A percentile compares a stretch with the other conserved stretches of the same genome.
Conservation (phyloP, 805 yeast species). For the Tanozyma kutaoensis region DNA sequence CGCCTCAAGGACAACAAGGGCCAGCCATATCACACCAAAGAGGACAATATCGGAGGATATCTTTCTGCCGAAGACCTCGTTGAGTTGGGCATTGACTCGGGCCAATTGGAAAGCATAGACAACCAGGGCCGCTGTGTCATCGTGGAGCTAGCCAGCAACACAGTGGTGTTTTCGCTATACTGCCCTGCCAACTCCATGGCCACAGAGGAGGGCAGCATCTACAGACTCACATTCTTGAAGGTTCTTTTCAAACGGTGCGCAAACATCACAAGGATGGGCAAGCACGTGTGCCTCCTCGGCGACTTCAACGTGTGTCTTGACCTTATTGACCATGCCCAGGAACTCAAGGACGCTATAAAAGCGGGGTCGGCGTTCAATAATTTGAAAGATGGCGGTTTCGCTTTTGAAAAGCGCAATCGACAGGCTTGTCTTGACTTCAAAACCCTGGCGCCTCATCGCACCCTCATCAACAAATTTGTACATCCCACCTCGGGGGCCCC, state of each 20-base stretch:
- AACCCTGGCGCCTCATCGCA: conserved; percentile 14
- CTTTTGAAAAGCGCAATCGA: conserved; percentile 13
- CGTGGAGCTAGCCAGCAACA: conserved; percentile 51
- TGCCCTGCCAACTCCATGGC: conserved; percentile 86
- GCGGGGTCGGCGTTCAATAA: conserved; percentile 10
- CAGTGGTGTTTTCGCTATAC: conserved; percentile 55
- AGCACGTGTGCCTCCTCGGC: conserved; percentile 71
- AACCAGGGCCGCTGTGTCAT: conserved; percentile 76
- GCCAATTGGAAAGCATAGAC: conserved; percentile 30
- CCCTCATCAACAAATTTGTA: conserved; percentile 14
- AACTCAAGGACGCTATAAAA: conserved; percentile 31
- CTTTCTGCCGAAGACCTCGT: conserved; percentile 25
- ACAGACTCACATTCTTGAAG: conserved; percentile 43
- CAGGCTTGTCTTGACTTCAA: conserved; percentile 23
- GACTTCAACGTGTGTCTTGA: conserved; percentile 79
- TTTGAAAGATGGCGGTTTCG: conserved; percentile 6
- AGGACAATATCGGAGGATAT: conserved; percentile 86
- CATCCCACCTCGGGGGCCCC: conserved; percentile 8
- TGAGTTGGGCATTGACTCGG: conserved; percentile 7
- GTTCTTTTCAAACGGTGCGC: conserved; percentile 49
- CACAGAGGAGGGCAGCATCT: conserved; percentile 52
- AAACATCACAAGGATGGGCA: conserved; percentile 39
- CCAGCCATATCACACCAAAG: too few relatives aligned
- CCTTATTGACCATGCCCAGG: conserved; percentile 72
- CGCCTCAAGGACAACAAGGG: too few relatives aligned